Evolutionary conservation across 75 land plant genomes (phyloP).

Genomic region (Cupressus sempervirens): DNA sequence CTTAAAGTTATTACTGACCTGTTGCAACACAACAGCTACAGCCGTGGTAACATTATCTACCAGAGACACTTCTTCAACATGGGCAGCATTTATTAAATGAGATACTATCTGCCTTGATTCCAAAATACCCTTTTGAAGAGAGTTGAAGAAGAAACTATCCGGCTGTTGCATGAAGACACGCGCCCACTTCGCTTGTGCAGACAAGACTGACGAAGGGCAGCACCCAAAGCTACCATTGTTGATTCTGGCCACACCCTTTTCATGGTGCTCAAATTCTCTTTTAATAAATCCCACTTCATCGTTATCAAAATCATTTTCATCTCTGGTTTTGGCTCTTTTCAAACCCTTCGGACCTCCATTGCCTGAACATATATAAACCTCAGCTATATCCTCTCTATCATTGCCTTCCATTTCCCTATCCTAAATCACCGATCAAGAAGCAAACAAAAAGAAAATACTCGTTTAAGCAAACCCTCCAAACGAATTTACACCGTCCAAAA

Average conservation of each 20-base stretch:
- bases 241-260: slow-evolving; percentile 30
- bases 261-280: slow-evolving; percentile 38
- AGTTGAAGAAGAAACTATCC: slow-evolving; percentile 31
- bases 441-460: background rate
- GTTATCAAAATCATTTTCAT: background rate
- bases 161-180: slow-evolving; percentile 38
- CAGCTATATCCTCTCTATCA: background rate
- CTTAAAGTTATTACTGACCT: background rate
- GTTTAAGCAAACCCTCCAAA: background rate
- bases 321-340: slow-evolving; percentile 8
- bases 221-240: slow-evolving; percentile 56
- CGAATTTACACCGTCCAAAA: background rate
- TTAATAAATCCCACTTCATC: background rate
- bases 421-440: background rate
- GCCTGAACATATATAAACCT: background rate
- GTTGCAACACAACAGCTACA: slow-evolving; percentile 37
- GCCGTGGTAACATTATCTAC: slow-evolving; percentile 48
- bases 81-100: slow-evolving; percentile 19
- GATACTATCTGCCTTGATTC: slow-evolving; percentile 25
- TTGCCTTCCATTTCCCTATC: background rate
- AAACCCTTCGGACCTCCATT: slow-evolving; percentile 1
- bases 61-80: slow-evolving; percentile 27
- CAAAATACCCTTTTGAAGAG: slow-evolving; percentile 26
- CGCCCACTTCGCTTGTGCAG: slow-evolving; percentile 26
- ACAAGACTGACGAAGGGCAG: slow-evolving; percentile 36